Evolutionary conservation across 495 filamentous ascomycete species (phyloP).

Genomic region (Margaritispora aquatica): DNA sequence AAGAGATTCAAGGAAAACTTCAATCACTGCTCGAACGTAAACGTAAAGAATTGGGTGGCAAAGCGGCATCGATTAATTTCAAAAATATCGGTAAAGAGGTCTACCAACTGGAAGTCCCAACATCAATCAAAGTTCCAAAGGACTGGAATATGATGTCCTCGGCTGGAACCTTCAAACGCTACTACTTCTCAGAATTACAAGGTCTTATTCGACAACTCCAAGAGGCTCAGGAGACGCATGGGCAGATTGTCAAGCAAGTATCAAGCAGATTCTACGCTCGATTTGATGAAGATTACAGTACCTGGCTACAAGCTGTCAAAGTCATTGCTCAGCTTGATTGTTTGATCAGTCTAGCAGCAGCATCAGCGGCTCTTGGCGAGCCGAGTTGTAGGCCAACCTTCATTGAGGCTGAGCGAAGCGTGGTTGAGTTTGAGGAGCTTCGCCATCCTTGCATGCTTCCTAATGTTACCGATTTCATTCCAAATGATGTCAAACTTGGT

Average conservation of each 20-base stretch:
- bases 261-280: constrained; percentile 74
- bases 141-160: constrained; percentile 95
- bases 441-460: constrained; percentile 92
- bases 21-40: constrained; percentile 63
- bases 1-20: constrained; percentile 64
- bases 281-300: constrained; percentile 80
- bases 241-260: constrained; percentile 86
- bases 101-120: constrained; percentile 89
- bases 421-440: constrained; percentile 85
- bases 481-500: constrained; percentile 87
- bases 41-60: constrained; percentile 54
- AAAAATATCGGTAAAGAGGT: constrained; percentile 93
- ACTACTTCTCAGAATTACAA: constrained; percentile 83
- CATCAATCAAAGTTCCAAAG: constrained; percentile 80
- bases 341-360: constrained; percentile 83
- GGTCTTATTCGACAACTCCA: constrained; percentile 76
- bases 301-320: constrained; percentile 83
- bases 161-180: constrained; percentile 84
- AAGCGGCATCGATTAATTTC: constrained; percentile 63
- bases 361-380: constrained; percentile 73
- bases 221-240: constrained; percentile 91
- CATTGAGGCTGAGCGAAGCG: constrained; percentile 74
- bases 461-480: constrained; percentile 90
- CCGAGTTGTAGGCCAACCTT: constrained; percentile 87
- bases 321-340: constrained; percentile 92